These are phyloP conservation scores for Zopfochytrium polystomum DNA, from an alignment of 371 early-diverging fungal species.

Conservation along the genomic window DNA sequence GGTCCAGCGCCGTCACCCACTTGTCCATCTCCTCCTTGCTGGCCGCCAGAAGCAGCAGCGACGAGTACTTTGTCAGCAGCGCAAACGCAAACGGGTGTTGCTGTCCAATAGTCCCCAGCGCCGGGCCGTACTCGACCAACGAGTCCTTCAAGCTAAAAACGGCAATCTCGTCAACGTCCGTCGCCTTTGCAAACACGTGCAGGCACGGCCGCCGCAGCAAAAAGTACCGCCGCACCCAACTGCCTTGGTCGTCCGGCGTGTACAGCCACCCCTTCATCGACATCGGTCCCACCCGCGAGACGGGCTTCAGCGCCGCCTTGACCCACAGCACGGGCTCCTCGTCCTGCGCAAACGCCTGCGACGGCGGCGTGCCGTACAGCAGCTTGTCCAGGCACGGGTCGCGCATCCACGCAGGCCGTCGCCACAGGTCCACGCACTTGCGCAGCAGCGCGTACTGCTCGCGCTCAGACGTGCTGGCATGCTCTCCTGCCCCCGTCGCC, in stretches of 20 bases:
- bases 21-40: constrained; percentile 64
- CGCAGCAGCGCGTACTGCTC: constrained; percentile 5
- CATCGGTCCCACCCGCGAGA: constrained; percentile 10
- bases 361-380: constrained; percentile 6
- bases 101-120: constrained; percentile 38
- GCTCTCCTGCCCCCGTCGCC: constrained; percentile 1
- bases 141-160: constrained; percentile 73
- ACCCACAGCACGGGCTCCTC: constrained; percentile 18
- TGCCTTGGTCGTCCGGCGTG: constrained; percentile 49
- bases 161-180: constrained; percentile 65
- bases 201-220: constrained; percentile 84
- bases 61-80: constrained; percentile 73
- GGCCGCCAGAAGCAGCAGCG: constrained; percentile 71
- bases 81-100: constrained; percentile 71
- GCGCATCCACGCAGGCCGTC: constrained; percentile 1
- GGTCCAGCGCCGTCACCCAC: constrained; percentile 74
- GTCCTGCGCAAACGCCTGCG: constrained; percentile 3
- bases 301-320: constrained; percentile 1
- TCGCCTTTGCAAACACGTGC: constrained; percentile 65
- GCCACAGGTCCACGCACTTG: constrained; percentile 33
- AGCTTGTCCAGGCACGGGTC: constrained; percentile 17
- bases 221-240: constrained; percentile 79
- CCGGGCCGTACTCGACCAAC: constrained; percentile 64
- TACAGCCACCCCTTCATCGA: constrained; percentile 2
- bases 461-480: background rate